Percentiles rank a stretch among this genome's conserved stretches.
Conservation (phyloP, 768 basidiomycete genomes). For the Leucogyrophana mollusca region DNA sequence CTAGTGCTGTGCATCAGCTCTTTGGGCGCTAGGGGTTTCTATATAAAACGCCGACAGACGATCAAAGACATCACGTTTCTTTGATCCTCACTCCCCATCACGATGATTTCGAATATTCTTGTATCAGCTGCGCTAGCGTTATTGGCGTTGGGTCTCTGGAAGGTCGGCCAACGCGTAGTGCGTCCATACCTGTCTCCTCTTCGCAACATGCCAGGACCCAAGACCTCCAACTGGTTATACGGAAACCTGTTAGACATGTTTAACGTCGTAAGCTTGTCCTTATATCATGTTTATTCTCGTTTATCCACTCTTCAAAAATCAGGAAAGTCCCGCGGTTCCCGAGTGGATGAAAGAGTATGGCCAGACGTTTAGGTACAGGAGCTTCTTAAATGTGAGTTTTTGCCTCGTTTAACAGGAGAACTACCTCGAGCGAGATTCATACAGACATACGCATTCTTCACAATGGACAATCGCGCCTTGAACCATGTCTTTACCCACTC, state of each 20-base stretch:
- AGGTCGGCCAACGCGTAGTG: conserved; percentile 28
- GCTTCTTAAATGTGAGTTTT: conserved; percentile 39
- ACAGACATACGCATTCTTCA: conserved; percentile 43
- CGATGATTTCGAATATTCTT: too few relatives aligned
- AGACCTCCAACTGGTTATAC: conserved; percentile 40
- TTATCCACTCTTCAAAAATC: too few relatives aligned
- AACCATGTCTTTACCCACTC: conserved; percentile 57
- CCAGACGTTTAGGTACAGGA: conserved; percentile 39
- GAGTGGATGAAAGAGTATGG: conserved; percentile 49
- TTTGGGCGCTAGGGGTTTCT: too few relatives aligned
- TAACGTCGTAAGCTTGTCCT: conserved; percentile 33
- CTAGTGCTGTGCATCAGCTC: too few relatives aligned
- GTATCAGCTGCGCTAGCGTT: conserved; percentile 10
- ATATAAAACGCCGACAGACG: too few relatives aligned
- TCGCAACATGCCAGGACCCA: conserved; percentile 51
- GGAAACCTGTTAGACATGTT: conserved; percentile 48
- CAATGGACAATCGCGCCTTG: conserved; percentile 56
- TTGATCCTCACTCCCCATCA: too few relatives aligned
- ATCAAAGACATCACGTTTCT: too few relatives aligned
- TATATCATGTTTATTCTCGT: too few relatives aligned
- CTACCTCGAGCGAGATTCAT: neutral
- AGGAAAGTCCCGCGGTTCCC: conserved; percentile 29
- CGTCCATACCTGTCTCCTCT: conserved; percentile 39
- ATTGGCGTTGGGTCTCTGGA: conserved; percentile 30
- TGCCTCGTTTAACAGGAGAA: neutral